These are phyloP conservation scores for Yarrowia sp. DNA, from an alignment of 805 yeast species.

Conservation along the genomic window DNA sequence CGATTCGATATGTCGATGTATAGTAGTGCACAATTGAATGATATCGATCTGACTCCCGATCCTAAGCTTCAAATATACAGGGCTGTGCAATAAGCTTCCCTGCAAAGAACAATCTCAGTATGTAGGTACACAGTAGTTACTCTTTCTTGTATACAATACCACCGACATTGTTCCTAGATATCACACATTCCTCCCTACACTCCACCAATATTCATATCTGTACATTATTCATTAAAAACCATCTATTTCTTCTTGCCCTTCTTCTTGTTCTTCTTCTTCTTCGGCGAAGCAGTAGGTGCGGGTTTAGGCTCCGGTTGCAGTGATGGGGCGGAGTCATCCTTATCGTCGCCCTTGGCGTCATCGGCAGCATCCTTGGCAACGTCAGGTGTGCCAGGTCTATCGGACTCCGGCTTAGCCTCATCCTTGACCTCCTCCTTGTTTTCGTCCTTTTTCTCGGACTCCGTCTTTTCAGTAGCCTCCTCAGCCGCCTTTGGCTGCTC, in stretches of 20 bases:
- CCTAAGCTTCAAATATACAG: not conserved
- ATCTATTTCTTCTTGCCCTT: slow-evolving; percentile 31
- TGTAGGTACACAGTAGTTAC: no score
- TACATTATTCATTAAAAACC: slow-evolving; percentile 23
- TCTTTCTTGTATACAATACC: no score
- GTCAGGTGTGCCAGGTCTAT: not conserved
- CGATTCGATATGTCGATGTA: no score
- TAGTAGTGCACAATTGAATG: no score
- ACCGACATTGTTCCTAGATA: no score
- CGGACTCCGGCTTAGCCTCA: not conserved
- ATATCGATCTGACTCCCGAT: no score
- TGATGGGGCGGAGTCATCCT: slow-evolving; percentile 21
- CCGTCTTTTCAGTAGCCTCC: not conserved
- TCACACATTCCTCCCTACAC: no score
- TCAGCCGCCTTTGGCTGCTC: slow-evolving; percentile 1
- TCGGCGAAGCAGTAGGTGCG: slow-evolving; percentile 16
- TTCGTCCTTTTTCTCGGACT: not conserved
- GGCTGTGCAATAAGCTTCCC: not conserved
- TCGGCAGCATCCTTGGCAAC: slow-evolving; percentile 4
- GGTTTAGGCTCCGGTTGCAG: slow-evolving; percentile 12
- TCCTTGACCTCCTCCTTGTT: not conserved
- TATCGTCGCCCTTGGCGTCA: not conserved
- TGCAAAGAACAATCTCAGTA: slow-evolving; percentile 7
- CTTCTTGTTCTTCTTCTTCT: slow-evolving; percentile 36
- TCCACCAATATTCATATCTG: not conserved